Percentiles rank a stretch among this genome's conserved stretches.
phyloP scores from a whole-genome alignment of 2,329 filamentous ascomycete genomes.

The Dothidotthia symphoricarpi region DNA sequence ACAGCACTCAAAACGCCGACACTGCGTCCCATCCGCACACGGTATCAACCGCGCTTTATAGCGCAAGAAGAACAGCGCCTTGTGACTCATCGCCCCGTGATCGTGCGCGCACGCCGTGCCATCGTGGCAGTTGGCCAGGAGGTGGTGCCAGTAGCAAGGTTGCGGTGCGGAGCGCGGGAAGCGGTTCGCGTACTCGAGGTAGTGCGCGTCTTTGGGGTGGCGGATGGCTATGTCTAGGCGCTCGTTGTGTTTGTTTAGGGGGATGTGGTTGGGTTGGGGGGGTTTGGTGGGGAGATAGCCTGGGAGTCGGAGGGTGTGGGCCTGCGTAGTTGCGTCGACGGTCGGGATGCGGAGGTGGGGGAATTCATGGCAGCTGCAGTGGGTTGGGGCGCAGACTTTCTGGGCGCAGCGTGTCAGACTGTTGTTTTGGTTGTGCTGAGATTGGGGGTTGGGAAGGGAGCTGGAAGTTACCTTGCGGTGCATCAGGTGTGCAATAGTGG shows the following conservation, averaged over 20 bases:
- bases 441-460: too few relatives aligned
- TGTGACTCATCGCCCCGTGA: not conserved
- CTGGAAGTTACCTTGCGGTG: too few relatives aligned
- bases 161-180: not conserved
- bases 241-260: not conserved
- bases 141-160: slow-evolving; percentile 1
- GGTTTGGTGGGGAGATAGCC: too few relatives aligned
- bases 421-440: too few relatives aligned
- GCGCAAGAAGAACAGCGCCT: not conserved
- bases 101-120: not conserved
- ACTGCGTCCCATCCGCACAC: not conserved
- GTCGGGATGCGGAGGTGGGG: too few relatives aligned
- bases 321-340: not conserved
- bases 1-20: not conserved
- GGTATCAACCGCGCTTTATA: not conserved
- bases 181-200: not conserved
- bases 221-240: not conserved
- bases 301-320: not conserved
- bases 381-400: too few relatives aligned
- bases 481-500: too few relatives aligned
- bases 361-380: too few relatives aligned
- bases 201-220: not conserved
- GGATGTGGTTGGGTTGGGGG: not conserved
- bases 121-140: not conserved
- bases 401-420: too few relatives aligned